Percentiles rank a stretch among this genome's conserved stretches.
Evolutionary conservation across 805 yeast species (phyloP).

Genomic region (Blastobotrys peoriensis): DNA sequence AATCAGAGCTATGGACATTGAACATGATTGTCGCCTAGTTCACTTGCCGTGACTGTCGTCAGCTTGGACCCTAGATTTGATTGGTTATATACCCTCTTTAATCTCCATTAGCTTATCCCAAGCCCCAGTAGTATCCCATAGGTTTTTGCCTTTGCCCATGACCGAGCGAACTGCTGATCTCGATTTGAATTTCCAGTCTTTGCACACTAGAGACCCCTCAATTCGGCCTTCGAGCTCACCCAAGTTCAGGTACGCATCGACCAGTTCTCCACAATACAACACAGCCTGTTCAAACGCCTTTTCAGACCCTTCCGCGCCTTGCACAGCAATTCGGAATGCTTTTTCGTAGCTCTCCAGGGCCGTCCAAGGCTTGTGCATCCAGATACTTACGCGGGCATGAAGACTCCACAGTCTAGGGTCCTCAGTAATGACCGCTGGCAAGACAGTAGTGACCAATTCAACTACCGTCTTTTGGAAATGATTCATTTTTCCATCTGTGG

Average conservation of each 20-base stretch:
- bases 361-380: conserved; percentile 85
- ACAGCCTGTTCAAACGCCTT: conserved; percentile 71
- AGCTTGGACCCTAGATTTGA: not conserved
- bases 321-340: conserved; percentile 69
- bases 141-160: conserved; percentile 68
- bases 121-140: conserved; percentile 77
- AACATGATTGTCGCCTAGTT: not conserved
- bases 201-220: conserved; percentile 79
- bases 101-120: conserved; percentile 59
- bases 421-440: conserved; percentile 65
- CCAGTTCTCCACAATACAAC: conserved; percentile 68
- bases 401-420: conserved; percentile 72
- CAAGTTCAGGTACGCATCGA: conserved; percentile 77
- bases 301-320: conserved; percentile 58
- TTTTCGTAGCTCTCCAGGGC: conserved; percentile 81
- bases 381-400: conserved; percentile 76
- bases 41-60: not conserved
- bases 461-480: conserved; percentile 65
- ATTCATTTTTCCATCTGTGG: conserved; percentile 32
- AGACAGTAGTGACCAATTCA: conserved; percentile 60
- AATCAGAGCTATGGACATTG: not conserved
- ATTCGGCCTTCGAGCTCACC: conserved; percentile 63
- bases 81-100: conserved; percentile 46
- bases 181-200: conserved; percentile 87
- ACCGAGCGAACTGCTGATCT: conserved; percentile 64